Percentiles rank a stretch among this genome's conserved stretches.
These are phyloP conservation scores for Acanthamoeba rhysodes DNA, from an alignment of 208 protist species.

Conservation along the genomic window DNA sequence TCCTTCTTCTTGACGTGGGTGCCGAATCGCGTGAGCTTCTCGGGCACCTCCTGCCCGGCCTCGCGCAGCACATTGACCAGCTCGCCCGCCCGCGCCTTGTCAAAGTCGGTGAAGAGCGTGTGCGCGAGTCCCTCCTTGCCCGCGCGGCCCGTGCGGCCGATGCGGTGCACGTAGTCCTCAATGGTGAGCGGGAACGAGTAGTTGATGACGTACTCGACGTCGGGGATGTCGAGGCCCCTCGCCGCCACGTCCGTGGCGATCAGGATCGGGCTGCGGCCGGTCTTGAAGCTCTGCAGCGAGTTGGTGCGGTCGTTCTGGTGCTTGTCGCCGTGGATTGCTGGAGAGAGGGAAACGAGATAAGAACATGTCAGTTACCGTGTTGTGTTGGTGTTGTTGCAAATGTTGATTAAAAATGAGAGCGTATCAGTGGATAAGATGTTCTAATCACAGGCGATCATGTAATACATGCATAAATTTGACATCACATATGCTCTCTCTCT, in stretches of 20 bases:
- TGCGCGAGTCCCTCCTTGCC: slow-evolving; percentile 78
- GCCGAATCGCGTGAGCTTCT: slow-evolving; percentile 80
- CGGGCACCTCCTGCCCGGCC: slow-evolving; percentile 80
- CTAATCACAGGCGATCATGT: slow-evolving; percentile 5
- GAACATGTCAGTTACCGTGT: neutral
- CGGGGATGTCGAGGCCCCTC: slow-evolving; percentile 95
- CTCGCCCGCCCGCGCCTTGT: slow-evolving; percentile 81
- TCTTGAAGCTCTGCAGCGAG: slow-evolving; percentile 89
- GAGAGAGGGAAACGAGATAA: neutral
- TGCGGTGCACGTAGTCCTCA: slow-evolving; percentile 98
- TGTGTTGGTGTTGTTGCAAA: neutral
- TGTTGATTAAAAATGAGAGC: slow-evolving; percentile 79
- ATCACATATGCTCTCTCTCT: neutral
- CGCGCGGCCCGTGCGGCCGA: slow-evolving; percentile 93
- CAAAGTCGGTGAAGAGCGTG: slow-evolving; percentile 82
- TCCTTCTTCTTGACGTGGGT: slow-evolving; percentile 84
- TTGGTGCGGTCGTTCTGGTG: slow-evolving; percentile 90
- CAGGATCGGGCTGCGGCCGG: slow-evolving; percentile 86
- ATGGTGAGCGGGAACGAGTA: slow-evolving; percentile 91
- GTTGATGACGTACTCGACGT: slow-evolving; percentile 97
- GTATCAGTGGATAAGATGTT: slow-evolving; percentile 78
- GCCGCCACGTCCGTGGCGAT: slow-evolving; percentile 92
- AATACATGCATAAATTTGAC: slow-evolving; percentile 21
- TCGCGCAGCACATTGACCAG: slow-evolving; percentile 81
- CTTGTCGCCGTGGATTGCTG: slow-evolving; percentile 91